Evolutionary conservation across 2,329 filamentous ascomycete genomes (phyloP), one percentile per base, ranked within the genome.

Genomic region (Sclerotinia trifoliorum): DNA sequence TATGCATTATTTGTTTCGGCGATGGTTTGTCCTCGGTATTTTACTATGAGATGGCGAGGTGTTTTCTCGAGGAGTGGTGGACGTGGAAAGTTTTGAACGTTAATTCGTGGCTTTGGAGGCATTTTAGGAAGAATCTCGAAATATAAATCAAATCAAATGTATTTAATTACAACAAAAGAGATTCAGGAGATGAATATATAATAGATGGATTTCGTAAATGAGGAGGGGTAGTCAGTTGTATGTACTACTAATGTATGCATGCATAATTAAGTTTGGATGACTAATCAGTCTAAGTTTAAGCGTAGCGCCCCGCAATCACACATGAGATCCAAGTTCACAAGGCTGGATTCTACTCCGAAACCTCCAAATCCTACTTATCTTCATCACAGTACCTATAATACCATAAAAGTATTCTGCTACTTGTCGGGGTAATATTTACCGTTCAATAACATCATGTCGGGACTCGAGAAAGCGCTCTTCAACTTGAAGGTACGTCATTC

Each of bases 401-500:
- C 17, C 15, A 54, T 17, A 35, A 49, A 61, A 11, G 57, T 24
- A 67, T 61, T 39, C 39, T 39, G 4, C 26, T 2, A 21, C 17
- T 21, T 32, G 21, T 35, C 0, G n/a, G 21, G 6, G 48, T 55
- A 17, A 15, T 24, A 57, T 62, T 32, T 46, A 21, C 51, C 55
- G 24, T 67, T 46, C 35, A 32, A 44, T 10, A 49, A n/a, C 65
- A 75, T 57, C 76, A 87, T 87, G 85, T 87, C 85, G 44, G 85
- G 85, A 70, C 82, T 87, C 68, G 85, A 87, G 76, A 87, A 87
- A 75, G 84, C 85, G 32, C 82, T 87, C 52, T 86, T 87, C 79
- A 87, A 87, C 76, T 80, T 88, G 70, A 88, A 87, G 81, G 85
- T 85, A 69, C 55, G 77, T 70, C 65, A 63, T 67, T 62, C 35